Evolutionary conservation across 2,329 filamentous ascomycete species (phyloP).

Genomic region (Hypoxylon sp.): DNA sequence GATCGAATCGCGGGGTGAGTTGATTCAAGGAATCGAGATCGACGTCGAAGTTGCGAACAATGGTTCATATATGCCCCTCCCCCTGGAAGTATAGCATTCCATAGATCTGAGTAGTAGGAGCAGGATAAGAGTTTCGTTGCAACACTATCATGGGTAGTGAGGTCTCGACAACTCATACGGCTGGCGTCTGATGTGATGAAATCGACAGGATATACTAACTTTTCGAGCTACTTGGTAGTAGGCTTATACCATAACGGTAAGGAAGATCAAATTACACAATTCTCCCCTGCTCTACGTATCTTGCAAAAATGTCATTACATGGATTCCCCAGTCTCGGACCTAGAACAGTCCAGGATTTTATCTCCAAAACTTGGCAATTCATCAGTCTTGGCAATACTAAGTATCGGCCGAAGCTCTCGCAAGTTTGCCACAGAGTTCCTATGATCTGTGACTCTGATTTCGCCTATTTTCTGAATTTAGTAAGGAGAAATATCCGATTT

Average conservation of each 20-base stretch:
- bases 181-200: constrained; percentile 6
- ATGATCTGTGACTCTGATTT: constrained; percentile 1
- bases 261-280: constrained; percentile 11
- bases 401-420: constrained; percentile 9
- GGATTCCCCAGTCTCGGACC: constrained; percentile 31
- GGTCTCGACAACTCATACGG: constrained; percentile 12
- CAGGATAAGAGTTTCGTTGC: not conserved
- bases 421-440: constrained; percentile 1
- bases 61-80: constrained; percentile 33
- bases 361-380: constrained; percentile 13
- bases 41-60: constrained; percentile 23
- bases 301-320: constrained; percentile 23
- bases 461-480: not conserved
- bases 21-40: constrained; percentile 41
- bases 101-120: constrained; percentile 23
- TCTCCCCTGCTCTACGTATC: constrained; percentile 19
- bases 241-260: constrained; percentile 7
- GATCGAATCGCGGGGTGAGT: constrained; percentile 26
- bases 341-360: constrained; percentile 16
- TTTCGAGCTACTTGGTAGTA: constrained; percentile 17
- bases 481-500: not conserved
- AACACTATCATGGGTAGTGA: constrained; percentile 20
- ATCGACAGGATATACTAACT: constrained; percentile 6
- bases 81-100: not conserved
- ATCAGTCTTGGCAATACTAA: constrained; percentile 8